Conservation (phyloP, 2,329 filamentous ascomycete genomes). For the Talaromyces verruculosus region DNA sequence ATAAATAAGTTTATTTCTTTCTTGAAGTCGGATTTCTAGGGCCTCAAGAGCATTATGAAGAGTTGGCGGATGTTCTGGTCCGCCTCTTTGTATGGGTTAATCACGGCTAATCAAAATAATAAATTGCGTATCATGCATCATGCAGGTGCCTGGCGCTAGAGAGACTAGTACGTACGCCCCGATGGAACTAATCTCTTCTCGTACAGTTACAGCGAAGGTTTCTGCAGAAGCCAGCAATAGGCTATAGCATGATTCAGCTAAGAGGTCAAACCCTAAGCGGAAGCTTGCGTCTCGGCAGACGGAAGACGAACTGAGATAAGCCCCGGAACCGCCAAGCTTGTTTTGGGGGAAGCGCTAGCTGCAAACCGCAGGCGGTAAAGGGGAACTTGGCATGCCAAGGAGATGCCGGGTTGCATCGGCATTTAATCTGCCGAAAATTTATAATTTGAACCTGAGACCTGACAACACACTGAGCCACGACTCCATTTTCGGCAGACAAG, state of each 20-base stretch:
- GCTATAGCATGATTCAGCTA: background rate
- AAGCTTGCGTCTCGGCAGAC: too few species aligned
- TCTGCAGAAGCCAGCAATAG: background rate
- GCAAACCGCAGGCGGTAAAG: background rate
- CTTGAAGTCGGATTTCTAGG: background rate
- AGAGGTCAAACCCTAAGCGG: background rate
- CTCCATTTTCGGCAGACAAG: background rate
- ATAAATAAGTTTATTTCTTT: background rate
- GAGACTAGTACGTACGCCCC: background rate
- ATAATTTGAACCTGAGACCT: background rate
- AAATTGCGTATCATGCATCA: background rate
- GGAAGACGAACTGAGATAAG: background rate
- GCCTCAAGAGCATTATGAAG: background rate
- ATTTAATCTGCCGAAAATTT: background rate
- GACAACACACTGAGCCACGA: background rate
- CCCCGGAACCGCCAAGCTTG: background rate
- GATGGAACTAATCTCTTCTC: background rate
- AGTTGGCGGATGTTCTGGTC: background rate
- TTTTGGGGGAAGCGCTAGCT: background rate
- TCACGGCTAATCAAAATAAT: background rate
- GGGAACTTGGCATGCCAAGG: background rate
- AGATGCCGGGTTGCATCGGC: background rate
- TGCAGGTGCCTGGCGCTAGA: conserved; percentile 1
- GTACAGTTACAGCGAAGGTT: background rate
- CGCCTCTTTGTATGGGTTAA: background rate